These are phyloP conservation scores for Colletotrichum tanaceti DNA, from an alignment of 2,329 filamentous ascomycete genomes.

Conservation along the genomic window DNA sequence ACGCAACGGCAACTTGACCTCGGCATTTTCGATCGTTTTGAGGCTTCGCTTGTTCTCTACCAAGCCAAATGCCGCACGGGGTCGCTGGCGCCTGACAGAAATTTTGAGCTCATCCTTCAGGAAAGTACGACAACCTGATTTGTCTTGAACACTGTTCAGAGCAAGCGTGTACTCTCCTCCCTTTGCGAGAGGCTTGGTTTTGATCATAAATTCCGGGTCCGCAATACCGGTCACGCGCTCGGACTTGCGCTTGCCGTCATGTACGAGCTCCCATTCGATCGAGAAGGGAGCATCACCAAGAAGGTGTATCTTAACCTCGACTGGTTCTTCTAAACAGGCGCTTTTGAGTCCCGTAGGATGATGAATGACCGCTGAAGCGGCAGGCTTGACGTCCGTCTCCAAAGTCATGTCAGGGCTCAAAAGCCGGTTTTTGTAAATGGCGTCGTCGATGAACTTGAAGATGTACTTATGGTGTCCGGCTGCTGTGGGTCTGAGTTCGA, in stretches of 20 bases:
- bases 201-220: constrained; percentile 73
- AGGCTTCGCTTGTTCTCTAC: constrained; percentile 83
- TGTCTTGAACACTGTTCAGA: constrained; percentile 87
- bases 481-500: constrained; percentile 83
- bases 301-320: constrained; percentile 79
- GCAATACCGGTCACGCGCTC: constrained; percentile 74
- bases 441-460: constrained; percentile 84
- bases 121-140: constrained; percentile 85
- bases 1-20: constrained; percentile 81
- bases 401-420: constrained; percentile 72
- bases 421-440: constrained; percentile 77
- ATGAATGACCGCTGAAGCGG: constrained; percentile 81
- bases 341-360: constrained; percentile 65
- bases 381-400: constrained; percentile 92
- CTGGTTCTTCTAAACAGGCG: constrained; percentile 85
- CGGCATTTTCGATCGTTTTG: constrained; percentile 80
- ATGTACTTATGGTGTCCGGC: constrained; percentile 89
- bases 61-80: constrained; percentile 85
- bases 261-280: constrained; percentile 91
- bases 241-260: constrained; percentile 85
- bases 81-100: constrained; percentile 86
- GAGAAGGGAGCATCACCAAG: constrained; percentile 88
- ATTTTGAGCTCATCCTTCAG: constrained; percentile 88
- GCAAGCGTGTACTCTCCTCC: constrained; percentile 93
- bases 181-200: constrained; percentile 77